Evolutionary conservation across 208 protist genomes (phyloP).

Genomic region (Wallacemonas collosoma): DNA sequence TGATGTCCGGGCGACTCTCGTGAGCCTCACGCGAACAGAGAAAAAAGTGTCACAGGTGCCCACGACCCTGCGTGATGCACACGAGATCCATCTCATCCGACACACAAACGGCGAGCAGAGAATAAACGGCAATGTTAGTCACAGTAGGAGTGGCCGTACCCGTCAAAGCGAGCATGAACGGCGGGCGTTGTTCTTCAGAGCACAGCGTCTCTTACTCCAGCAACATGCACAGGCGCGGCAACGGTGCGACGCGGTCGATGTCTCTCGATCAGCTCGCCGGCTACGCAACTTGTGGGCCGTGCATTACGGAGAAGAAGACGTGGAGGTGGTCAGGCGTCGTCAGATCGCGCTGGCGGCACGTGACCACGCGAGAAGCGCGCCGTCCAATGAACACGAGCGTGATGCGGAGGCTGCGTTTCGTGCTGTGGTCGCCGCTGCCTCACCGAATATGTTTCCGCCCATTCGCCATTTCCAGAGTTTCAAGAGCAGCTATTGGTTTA

Average conservation of each 20-base stretch:
- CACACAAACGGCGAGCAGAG: too few relatives aligned
- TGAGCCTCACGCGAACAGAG: too few relatives aligned
- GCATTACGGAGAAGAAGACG: slow-evolving; percentile 1
- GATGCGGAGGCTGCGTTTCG: background rate
- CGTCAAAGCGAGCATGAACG: background rate
- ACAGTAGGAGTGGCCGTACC: background rate
- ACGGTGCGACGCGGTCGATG: background rate
- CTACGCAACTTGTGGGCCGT: slow-evolving; percentile 14
- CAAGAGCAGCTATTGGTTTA: background rate
- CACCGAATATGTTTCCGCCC: background rate
- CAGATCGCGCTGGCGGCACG: background rate
- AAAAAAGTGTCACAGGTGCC: too few relatives aligned
- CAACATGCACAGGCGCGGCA: background rate
- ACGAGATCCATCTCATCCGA: too few relatives aligned
- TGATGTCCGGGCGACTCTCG: too few relatives aligned
- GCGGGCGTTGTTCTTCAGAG: background rate
- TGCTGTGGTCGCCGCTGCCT: background rate
- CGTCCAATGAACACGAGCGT: too few relatives aligned
- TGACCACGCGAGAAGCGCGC: background rate
- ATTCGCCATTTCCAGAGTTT: background rate
- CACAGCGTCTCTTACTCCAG: background rate
- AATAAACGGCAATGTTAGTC: too few relatives aligned
- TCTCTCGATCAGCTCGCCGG: background rate
- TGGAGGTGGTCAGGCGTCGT: background rate
- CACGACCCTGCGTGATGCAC: too few relatives aligned